Evolutionary conservation across 345 rosid genomes (phyloP), one percentile per base, ranked within the genome.

Genomic region (Camelina laxa): DNA sequence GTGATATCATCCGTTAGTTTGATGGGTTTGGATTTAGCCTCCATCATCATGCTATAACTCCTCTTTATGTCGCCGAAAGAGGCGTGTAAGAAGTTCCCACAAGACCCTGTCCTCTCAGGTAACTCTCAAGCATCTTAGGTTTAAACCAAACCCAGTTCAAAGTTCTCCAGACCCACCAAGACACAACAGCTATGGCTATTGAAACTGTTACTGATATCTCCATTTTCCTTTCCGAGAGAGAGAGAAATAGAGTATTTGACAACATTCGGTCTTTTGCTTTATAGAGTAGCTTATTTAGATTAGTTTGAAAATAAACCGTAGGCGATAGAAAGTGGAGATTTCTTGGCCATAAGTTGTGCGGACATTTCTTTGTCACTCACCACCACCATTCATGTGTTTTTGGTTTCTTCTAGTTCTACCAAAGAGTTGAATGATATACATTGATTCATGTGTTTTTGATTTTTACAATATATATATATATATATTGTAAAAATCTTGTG

Each of bases 111-210:
- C 56, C 20, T 50, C 56, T 50, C 2, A 50, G 27, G 27, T 50
- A 50, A 50, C 56, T 19, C 27, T 50, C 27, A 50, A 50, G 56
- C 56, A 20, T 50, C 56, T 50, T 50, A 20, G 56, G 56, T 50
- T 50, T 50, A 20, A 50, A 50, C 56, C 56, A 50, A 48, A 48
- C 21, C 21, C 12, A 48, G 1, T 16, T 17, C 10, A 48, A 48
- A 48, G 21, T 48, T 48, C 53, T 48, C 53, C 53, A 16, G 16
- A 48, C 11, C 53, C 53, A 48, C 12, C 53, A 48, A 1, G 21
- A 48, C 21, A 16, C 20, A 48, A 17, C 21, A 48, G 10, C 53
- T 48, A 48, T 7, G 8, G 11, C 53, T 48, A 48, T 19, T 16
- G 53, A 48, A 16, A 48, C 4, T 48, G 21, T 48, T 8, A 48